These are phyloP conservation scores for Metschnikowia corniflorae DNA, from an alignment of 805 yeast genomes.

Conservation along the genomic window DNA sequence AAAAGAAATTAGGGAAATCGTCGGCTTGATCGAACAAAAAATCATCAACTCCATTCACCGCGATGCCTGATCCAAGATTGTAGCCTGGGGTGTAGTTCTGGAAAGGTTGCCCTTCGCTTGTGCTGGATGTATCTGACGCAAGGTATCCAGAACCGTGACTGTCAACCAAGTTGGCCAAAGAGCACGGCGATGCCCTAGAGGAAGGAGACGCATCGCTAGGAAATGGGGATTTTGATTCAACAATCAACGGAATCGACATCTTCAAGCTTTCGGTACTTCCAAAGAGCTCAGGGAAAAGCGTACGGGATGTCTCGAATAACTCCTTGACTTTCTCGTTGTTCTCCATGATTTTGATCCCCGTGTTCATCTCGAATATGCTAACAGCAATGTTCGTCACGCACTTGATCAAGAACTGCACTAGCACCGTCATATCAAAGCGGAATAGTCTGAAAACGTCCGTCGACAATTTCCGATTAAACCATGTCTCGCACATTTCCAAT, in stretches of 20 bases:
- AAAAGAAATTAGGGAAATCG: slow-evolving; percentile 8
- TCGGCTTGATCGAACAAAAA: slow-evolving; percentile 5
- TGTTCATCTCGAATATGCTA: slow-evolving; percentile 19
- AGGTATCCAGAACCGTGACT: not conserved
- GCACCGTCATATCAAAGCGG: slow-evolving; percentile 7
- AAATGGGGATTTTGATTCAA: slow-evolving; percentile 12
- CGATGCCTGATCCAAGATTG: not conserved
- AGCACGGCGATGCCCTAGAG: slow-evolving; percentile 1
- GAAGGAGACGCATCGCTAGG: slow-evolving; percentile 1
- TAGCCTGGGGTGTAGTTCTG: not conserved
- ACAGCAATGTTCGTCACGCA: slow-evolving; percentile 22
- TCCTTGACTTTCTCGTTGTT: slow-evolving; percentile 15
- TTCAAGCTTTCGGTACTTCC: slow-evolving; percentile 4
- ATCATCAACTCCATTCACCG: not conserved
- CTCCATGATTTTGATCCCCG: slow-evolving; percentile 15
- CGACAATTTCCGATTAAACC: slow-evolving; percentile 11
- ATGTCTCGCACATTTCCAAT: slow-evolving; percentile 15
- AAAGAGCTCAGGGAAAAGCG: slow-evolving; percentile 18
- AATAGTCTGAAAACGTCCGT: slow-evolving; percentile 1
- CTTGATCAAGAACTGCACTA: slow-evolving; percentile 20
- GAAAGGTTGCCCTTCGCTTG: not conserved
- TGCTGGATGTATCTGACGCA: not conserved
- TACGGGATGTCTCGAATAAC: slow-evolving; percentile 14
- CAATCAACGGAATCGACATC: not conserved
- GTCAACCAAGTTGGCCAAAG: not conserved